Percentiles rank a stretch among this genome's conserved stretches.
Evolutionary conservation across 768 basidiomycete genomes (phyloP).

Genomic region (Trametes cinnabarina): DNA sequence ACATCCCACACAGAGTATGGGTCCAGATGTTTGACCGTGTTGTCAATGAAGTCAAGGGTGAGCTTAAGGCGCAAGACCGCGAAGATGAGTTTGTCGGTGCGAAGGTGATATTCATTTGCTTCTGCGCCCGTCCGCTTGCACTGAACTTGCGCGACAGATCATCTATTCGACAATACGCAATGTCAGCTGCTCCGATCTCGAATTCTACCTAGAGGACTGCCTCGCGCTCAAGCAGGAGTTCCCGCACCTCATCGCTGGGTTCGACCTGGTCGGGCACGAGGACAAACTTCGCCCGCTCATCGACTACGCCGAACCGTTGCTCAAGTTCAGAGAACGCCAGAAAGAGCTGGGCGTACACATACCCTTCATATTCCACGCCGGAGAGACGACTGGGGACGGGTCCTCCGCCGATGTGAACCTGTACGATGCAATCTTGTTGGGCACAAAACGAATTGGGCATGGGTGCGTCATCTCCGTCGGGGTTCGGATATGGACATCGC

Average conservation of each 20-base stretch:
- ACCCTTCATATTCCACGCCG: constrained; percentile 79
- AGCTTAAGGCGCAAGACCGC: constrained; percentile 50
- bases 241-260: constrained; percentile 71
- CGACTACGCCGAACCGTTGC: constrained; percentile 59
- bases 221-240: constrained; percentile 70
- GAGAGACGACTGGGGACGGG: constrained; percentile 79
- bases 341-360: constrained; percentile 59
- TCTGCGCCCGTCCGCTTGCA: neutral
- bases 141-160: constrained; percentile 42
- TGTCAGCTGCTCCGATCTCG: constrained; percentile 53
- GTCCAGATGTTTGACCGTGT: constrained; percentile 51
- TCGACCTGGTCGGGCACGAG: constrained; percentile 80
- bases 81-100: constrained; percentile 65
- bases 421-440: constrained; percentile 76
- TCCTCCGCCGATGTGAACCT: constrained; percentile 66
- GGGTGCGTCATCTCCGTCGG: constrained; percentile 52
- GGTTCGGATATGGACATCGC: too few species aligned
- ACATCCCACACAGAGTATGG: constrained; percentile 60
- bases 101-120: constrained; percentile 38
- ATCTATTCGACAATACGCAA: constrained; percentile 67
- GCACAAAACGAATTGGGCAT: constrained; percentile 80
- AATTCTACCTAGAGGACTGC: constrained; percentile 72
- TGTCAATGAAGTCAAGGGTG: constrained; percentile 50
- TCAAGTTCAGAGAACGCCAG: constrained; percentile 56
- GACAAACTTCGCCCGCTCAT: constrained; percentile 57